phyloP scores from a whole-genome alignment of 768 basidiomycete genomes.

The Cystobasidium tubakii region DNA sequence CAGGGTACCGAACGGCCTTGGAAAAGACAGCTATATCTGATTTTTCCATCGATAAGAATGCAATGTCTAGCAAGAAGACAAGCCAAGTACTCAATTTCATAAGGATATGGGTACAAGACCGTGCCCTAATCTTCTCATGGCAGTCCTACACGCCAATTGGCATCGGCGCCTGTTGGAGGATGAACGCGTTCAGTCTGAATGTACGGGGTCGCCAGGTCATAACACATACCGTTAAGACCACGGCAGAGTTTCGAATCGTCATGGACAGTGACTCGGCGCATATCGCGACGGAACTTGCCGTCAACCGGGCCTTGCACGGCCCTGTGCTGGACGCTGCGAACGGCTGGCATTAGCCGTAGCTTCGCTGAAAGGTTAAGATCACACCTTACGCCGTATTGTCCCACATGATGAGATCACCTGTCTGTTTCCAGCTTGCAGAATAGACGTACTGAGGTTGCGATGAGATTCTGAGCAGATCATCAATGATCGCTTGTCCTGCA shows the following conservation, averaged over 20 bases:
- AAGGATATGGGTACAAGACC: too few relatives aligned
- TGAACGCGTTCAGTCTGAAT: neutral
- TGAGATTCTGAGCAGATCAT: slow-evolving; percentile 3
- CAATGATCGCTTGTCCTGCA: slow-evolving; percentile 7
- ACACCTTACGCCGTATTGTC: slow-evolving; percentile 5
- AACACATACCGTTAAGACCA: neutral
- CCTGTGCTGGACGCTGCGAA: neutral
- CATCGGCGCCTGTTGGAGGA: neutral
- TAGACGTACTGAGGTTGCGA: slow-evolving; percentile 11
- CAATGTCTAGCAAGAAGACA: too few relatives aligned
- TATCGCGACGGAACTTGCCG: slow-evolving; percentile 8
- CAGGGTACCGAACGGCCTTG: too few relatives aligned
- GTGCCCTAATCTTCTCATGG: neutral
- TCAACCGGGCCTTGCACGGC: slow-evolving; percentile 3
- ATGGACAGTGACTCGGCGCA: neutral
- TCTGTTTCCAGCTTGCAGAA: neutral
- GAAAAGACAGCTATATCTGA: too few relatives aligned
- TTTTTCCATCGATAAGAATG: too few relatives aligned
- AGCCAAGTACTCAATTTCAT: too few relatives aligned
- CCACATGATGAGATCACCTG: slow-evolving; percentile 13
- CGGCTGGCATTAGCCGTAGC: neutral
- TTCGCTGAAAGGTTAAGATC: neutral
- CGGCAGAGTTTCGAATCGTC: neutral
- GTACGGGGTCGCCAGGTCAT: neutral
- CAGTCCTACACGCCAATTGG: slow-evolving; percentile 6